Percentiles rank a stretch among this genome's conserved stretches.
Conservation (phyloP, 805 yeast species). For the Schizosaccharomyces japonicus region DNA sequence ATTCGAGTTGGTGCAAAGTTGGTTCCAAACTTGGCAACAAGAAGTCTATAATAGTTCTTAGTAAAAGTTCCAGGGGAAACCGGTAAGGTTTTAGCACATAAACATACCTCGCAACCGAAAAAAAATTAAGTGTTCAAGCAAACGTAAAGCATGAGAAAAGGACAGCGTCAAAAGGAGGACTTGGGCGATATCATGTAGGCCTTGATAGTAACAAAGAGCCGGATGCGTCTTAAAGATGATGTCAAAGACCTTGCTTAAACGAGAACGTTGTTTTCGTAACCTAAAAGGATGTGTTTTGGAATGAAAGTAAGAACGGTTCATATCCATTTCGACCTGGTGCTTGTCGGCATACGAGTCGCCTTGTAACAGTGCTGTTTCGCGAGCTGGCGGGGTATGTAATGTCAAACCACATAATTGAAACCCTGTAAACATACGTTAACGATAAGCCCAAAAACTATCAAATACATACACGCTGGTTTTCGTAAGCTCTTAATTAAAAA, state of each 20-base stretch:
- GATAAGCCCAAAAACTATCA: neutral
- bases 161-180: neutral
- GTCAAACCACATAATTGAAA: neutral
- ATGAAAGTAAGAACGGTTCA: neutral
- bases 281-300: neutral
- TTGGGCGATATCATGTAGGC: neutral
- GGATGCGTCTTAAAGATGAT: neutral
- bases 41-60: neutral
- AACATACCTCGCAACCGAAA: neutral
- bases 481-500: neutral
- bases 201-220: slow-evolving; percentile 2
- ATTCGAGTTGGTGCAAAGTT: neutral
- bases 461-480: neutral
- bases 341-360: neutral
- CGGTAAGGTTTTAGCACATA: too few relatives aligned
- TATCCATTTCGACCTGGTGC: neutral
- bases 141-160: neutral
- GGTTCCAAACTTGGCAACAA: neutral
- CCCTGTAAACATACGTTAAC: neutral
- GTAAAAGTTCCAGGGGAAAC: neutral
- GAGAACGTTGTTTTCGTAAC: slow-evolving; percentile 1
- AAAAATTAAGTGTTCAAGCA: neutral
- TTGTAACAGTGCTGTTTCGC: neutral
- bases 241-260: neutral
- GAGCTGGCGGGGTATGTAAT: neutral